phyloP scores from a whole-genome alignment of 257 asterid genomes.

The Schizonepeta tenuifolia region DNA sequence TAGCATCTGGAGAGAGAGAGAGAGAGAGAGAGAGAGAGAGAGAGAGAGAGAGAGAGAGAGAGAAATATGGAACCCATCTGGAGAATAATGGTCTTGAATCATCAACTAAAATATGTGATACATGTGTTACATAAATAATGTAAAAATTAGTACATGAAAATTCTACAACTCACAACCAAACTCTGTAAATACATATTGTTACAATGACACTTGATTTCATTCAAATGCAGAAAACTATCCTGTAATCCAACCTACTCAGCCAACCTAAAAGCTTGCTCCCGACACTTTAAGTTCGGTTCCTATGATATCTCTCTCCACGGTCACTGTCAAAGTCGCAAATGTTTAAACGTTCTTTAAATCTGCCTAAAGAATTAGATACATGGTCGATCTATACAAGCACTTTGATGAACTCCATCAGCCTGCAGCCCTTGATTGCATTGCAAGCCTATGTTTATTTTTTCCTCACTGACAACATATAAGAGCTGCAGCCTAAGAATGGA shows the following conservation, averaged over 20 bases:
- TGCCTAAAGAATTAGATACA: conserved; percentile 54
- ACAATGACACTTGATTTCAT: neutral
- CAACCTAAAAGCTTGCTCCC: conserved; percentile 16
- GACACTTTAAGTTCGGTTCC: neutral
- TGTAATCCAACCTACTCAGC: conserved; percentile 26
- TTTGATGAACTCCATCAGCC: conserved; percentile 45
- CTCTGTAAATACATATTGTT: conserved; percentile 18
- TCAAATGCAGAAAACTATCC: conserved; percentile 27
- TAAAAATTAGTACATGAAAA: neutral
- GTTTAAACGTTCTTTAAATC: conserved; percentile 39
- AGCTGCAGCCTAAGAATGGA: conserved; percentile 36
- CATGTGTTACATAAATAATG: no score
- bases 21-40: neutral
- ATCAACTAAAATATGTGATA: neutral
- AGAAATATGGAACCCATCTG: no score
- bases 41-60: no score
- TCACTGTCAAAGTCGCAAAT: conserved; percentile 33
- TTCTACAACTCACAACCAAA: neutral
- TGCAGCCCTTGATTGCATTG: conserved; percentile 29
- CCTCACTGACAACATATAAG: conserved; percentile 24
- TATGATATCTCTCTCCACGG: neutral
- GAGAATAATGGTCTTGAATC: neutral
- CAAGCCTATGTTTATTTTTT: conserved; percentile 17
- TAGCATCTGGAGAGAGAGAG: neutral
- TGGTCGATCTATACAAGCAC: conserved; percentile 57